Evolutionary conservation across 495 filamentous ascomycete species (phyloP), one percentile per base, ranked within the genome.

Genomic region (Xylaria acuta): DNA sequence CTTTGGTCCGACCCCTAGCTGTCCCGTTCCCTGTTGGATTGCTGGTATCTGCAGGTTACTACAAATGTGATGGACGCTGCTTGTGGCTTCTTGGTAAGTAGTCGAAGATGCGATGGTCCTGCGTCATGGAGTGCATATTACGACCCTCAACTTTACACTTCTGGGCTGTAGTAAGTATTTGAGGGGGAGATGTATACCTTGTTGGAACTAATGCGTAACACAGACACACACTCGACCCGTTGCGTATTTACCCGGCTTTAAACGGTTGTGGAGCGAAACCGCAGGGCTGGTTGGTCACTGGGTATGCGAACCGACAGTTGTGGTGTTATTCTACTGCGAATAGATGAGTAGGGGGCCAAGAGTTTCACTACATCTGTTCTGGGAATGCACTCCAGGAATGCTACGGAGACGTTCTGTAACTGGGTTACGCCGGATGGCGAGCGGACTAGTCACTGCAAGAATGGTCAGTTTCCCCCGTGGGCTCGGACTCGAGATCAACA

Each of bases 161-260:
- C 18, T 65, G 6, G 32, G 20, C 45, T 40, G 38, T n/a, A 64
- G 60, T 41, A 64, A n/a, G 60, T 43, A 45, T 16, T 22, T 41
- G n/a, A 25, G 18, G 36, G 36, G n/a, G 38, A 41, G 22, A 25
- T 43, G 11, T 32, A 18, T 25, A 43, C 38, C 60, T 64, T 43
- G 60, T 25, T 64, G 60, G 11, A 64, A 43, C 49, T 27, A 56
- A 22, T 56, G 65, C n/a, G 36, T 67, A 56, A 38, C 49, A 67
- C 65, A 56, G 65, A 67, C 65, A 67, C 65, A 67, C 65, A 22
- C 34, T 56, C 20, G 36, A 56, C 65, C 49, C 49, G 65, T 30
- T 16, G 65, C 12, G 65, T 41, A 56, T 54, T 67, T 67, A 67
- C 65, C 65, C 65, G 65, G 65, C 36, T 67, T 67, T 67, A 67